A percentile compares a stretch with the other conserved stretches of the same genome.
Conservation (phyloP, 2,329 filamentous ascomycete species). For the Diaporthe australafricana region DNA sequence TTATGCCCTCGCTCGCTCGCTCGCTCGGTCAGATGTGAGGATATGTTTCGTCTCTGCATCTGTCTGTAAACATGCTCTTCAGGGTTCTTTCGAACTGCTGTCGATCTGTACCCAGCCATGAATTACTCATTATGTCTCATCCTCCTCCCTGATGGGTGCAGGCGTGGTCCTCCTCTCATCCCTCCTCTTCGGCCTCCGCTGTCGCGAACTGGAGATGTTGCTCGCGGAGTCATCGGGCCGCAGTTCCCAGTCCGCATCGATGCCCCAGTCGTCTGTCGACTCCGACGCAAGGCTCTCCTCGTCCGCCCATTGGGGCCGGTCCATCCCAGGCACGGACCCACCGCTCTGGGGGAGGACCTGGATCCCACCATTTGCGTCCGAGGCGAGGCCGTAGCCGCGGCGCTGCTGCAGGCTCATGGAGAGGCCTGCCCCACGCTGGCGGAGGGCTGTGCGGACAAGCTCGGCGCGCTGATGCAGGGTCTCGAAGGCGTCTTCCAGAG, state of each 20-base stretch:
- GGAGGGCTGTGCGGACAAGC: slow-evolving; percentile 79
- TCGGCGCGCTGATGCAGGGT: slow-evolving; percentile 89
- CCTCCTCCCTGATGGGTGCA: slow-evolving; percentile 77
- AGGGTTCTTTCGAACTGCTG: background rate
- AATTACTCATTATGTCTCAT: slow-evolving; percentile 54
- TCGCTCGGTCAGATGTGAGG: slow-evolving; percentile 4
- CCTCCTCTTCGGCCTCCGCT: slow-evolving; percentile 74
- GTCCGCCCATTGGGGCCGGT: slow-evolving; percentile 59
- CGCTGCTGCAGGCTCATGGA: slow-evolving; percentile 72
- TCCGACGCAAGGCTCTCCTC: slow-evolving; percentile 61
- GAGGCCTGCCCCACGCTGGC: slow-evolving; percentile 85
- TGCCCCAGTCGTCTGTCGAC: slow-evolving; percentile 62
- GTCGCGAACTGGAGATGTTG: slow-evolving; percentile 79
- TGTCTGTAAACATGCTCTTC: background rate
- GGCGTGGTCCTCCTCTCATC: slow-evolving; percentile 75
- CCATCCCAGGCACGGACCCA: slow-evolving; percentile 55
- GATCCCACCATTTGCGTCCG: slow-evolving; percentile 53
- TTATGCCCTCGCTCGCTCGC: slow-evolving; percentile 17
- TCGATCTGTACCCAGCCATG: background rate
- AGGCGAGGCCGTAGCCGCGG: slow-evolving; percentile 47
- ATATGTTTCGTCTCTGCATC: background rate
- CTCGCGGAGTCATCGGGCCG: slow-evolving; percentile 85
- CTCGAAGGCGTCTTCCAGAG: slow-evolving; percentile 93
- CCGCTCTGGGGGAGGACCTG: slow-evolving; percentile 66
- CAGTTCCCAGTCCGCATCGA: slow-evolving; percentile 67